Conservation (phyloP, 345 rosid genomes). For the Viola odorata region DNA sequence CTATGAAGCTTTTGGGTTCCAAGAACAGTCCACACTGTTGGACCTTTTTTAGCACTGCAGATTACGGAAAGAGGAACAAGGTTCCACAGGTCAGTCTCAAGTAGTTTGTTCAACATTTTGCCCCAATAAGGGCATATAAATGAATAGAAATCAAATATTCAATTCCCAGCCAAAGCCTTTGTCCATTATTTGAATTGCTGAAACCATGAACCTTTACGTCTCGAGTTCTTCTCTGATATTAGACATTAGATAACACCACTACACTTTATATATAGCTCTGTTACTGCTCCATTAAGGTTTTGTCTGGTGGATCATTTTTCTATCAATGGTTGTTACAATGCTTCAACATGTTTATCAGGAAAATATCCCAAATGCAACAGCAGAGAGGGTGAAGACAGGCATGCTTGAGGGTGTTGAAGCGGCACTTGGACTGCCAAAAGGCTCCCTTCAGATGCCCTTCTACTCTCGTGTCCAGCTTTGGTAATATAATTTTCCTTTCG, state of each 20-base stretch:
- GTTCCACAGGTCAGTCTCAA: constrained; percentile 64
- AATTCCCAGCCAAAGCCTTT: neutral
- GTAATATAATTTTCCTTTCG: constrained; percentile 23
- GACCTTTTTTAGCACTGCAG: constrained; percentile 78
- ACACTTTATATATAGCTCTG: neutral
- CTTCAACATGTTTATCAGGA: constrained; percentile 37
- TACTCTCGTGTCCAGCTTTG: constrained; percentile 69
- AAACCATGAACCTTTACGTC: neutral
- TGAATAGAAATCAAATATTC: neutral
- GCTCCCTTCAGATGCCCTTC: constrained; percentile 55
- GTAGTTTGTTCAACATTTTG: neutral
- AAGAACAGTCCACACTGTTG: constrained; percentile 53
- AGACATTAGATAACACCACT: neutral
- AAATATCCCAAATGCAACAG: constrained; percentile 66
- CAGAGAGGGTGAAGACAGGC: constrained; percentile 60
- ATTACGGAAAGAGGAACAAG: constrained; percentile 79
- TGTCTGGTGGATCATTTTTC: neutral
- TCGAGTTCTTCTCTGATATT: neutral
- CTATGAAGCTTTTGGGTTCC: constrained; percentile 50
- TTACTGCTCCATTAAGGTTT: neutral
- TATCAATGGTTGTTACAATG: neutral
- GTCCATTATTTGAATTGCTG: neutral
- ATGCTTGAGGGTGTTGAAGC: constrained; percentile 77
- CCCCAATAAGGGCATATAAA: neutral
- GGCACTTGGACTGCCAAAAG: constrained; percentile 61